Evolutionary conservation across 2,329 filamentous ascomycete species (phyloP), one percentile per base, ranked within the genome.

Genomic region (Claviceps quebecensis): DNA sequence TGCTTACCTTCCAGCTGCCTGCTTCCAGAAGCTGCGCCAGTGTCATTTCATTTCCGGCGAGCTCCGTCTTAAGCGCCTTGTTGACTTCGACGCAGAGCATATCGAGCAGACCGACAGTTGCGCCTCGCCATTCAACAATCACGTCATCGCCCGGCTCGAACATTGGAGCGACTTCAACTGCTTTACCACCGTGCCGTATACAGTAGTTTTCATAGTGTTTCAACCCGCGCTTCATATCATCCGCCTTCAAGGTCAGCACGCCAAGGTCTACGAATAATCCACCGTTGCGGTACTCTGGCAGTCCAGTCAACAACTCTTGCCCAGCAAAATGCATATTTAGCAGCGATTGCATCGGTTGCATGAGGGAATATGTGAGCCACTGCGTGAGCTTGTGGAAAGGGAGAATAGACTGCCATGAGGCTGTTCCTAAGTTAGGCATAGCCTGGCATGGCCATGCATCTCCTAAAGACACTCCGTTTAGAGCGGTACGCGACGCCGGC

Each of bases 321-420:
- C 88, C 87, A 3, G 84, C 81, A 65, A 93, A 93, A 57, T 88
- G 81, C 53, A 94, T 82, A 52, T 84, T 79, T 59, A 95, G 80
- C 22, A 95, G 68, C 57, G 81, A 86, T 52, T 83, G 80, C 84
- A 95, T 94, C 0, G 89, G 89, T 23, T 89, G 84, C 86, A 94
- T 94, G 52, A 96, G 77, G 2, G 88, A 95, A 69, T 95, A 95
- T 48, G 86, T 87, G 52, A 96, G 82, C 90, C 90, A 96, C 67
- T 95, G 89, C 0, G 89, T 94, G 38, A 95, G 77, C 69, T 95
- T 95, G 72, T 96, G 90, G 71, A 95, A 95, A 0, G 89, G 89
- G 11, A 91, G 79, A 55, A 94, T 90, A 0, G 77, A 84, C 63
- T 89, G 83, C 84, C 85, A 89, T 2, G 64, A 60, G 4, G 79